A percentile compares a stretch with the other conserved stretches of the same genome.
These are phyloP conservation scores for Rubroshorea leprosula DNA, from an alignment of 345 rosid genomes.

Conservation along the genomic window DNA sequence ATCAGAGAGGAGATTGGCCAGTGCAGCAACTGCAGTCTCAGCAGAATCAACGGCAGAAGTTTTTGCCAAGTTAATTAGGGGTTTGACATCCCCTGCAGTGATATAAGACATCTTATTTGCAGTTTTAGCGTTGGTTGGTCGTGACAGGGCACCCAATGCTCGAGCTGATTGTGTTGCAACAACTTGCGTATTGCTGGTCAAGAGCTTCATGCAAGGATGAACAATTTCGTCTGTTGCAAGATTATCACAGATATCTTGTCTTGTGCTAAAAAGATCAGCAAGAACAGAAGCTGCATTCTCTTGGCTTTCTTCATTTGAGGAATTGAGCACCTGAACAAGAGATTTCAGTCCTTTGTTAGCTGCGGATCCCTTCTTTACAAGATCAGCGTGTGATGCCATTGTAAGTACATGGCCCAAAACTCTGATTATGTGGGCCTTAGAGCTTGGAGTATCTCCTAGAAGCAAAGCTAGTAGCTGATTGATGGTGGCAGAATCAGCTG, in stretches of 20 bases:
- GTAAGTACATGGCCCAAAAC: constrained; percentile 81
- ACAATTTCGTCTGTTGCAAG: constrained; percentile 65
- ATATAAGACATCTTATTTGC: constrained; percentile 47
- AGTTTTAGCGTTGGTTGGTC: constrained; percentile 53
- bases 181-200: constrained; percentile 59
- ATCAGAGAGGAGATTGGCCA: constrained; percentile 78
- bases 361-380: constrained; percentile 58
- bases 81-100: constrained; percentile 62
- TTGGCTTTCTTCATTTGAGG: constrained; percentile 71
- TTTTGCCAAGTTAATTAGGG: constrained; percentile 66
- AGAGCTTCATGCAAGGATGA: constrained; percentile 61
- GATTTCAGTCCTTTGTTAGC: constrained; percentile 74
- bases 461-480: constrained; percentile 74
- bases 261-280: constrained; percentile 68
- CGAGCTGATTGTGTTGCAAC: constrained; percentile 76
- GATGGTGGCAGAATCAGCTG: constrained; percentile 79
- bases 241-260: constrained; percentile 78
- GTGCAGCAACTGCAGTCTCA: constrained; percentile 73
- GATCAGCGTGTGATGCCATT: constrained; percentile 54
- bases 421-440: constrained; percentile 55
- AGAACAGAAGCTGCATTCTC: constrained; percentile 76
- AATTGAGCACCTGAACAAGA: constrained; percentile 62
- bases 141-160: constrained; percentile 68
- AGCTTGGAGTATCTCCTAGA: constrained; percentile 50
- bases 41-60: constrained; percentile 65